Conservation (phyloP, 2,329 filamentous ascomycete genomes). For the Monosporascus sp. region DNA sequence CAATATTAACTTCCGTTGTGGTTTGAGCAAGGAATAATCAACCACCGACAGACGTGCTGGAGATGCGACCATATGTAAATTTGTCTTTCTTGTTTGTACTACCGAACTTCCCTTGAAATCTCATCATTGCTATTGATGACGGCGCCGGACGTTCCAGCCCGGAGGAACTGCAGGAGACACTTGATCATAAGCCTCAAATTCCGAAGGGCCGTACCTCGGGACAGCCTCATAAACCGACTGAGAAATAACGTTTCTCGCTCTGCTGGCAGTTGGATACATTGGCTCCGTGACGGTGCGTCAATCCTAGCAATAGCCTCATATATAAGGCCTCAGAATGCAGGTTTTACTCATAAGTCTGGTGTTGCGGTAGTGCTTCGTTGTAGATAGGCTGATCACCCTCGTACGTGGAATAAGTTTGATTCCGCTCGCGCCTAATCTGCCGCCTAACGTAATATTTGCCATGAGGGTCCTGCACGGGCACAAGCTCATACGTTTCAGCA, state of each 20-base stretch:
- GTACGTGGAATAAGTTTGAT: constrained; percentile 9
- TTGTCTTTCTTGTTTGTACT: too few relatives aligned
- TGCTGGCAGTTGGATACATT: not conserved
- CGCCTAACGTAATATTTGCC: constrained; percentile 43
- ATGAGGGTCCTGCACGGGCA: constrained; percentile 38
- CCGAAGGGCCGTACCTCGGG: constrained; percentile 11
- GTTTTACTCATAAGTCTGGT: constrained; percentile 9
- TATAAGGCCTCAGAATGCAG: constrained; percentile 2
- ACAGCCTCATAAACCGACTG: constrained; percentile 7
- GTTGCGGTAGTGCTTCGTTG: constrained; percentile 12
- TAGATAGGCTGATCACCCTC: constrained; percentile 9
- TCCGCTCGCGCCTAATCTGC: constrained; percentile 30
- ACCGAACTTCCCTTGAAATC: not conserved
- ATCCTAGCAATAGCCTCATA: constrained; percentile 5
- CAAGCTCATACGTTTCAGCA: constrained; percentile 37
- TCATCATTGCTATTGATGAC: constrained; percentile 6
- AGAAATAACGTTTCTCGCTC: constrained; percentile 1
- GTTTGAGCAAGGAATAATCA: too few relatives aligned
- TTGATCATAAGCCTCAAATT: constrained; percentile 41
- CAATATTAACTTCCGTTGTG: too few relatives aligned
- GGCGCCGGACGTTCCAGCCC: constrained; percentile 3
- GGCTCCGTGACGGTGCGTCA: constrained; percentile 3
- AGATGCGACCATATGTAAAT: too few relatives aligned
- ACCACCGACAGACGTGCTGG: too few relatives aligned
- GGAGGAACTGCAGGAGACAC: constrained; percentile 30